Evolutionary conservation across 257 asterid species (phyloP).

Genomic region (Dorcoceras hygrometricum): DNA sequence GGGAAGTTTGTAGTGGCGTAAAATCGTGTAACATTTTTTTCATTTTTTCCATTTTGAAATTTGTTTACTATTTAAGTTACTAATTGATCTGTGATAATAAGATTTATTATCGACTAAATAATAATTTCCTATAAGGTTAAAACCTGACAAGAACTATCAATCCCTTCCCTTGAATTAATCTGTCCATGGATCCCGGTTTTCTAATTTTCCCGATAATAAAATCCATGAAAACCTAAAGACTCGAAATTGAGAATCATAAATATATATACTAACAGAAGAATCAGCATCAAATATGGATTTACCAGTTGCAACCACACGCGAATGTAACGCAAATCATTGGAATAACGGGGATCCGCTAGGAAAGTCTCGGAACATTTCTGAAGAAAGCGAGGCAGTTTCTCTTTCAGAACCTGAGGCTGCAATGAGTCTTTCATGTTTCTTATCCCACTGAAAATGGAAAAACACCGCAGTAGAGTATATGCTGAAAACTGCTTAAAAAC

Average conservation of each 20-base stretch:
- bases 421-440: constrained; percentile 65
- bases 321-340: constrained; percentile 85
- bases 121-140: too few species aligned
- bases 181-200: too few species aligned
- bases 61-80: too few species aligned
- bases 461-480: not conserved
- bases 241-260: not conserved
- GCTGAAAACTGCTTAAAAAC: constrained; percentile 12
- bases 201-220: too few species aligned
- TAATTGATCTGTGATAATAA: too few species aligned
- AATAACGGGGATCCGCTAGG: constrained; percentile 61
- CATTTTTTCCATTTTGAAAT: too few species aligned
- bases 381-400: constrained; percentile 91
- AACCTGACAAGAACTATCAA: too few species aligned
- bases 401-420: constrained; percentile 67
- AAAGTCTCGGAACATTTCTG: constrained; percentile 90
- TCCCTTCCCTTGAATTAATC: too few species aligned
- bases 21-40: too few species aligned
- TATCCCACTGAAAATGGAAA: constrained; percentile 54
- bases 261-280: not conserved
- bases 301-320: constrained; percentile 97
- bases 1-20: too few species aligned
- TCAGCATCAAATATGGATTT: constrained; percentile 9
- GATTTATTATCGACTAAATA: too few species aligned
- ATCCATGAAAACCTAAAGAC: not conserved